Percentiles rank a stretch among this genome's conserved stretches.
Conservation (phyloP, 768 basidiomycete genomes). For the Dentipellis fragilis region DNA sequence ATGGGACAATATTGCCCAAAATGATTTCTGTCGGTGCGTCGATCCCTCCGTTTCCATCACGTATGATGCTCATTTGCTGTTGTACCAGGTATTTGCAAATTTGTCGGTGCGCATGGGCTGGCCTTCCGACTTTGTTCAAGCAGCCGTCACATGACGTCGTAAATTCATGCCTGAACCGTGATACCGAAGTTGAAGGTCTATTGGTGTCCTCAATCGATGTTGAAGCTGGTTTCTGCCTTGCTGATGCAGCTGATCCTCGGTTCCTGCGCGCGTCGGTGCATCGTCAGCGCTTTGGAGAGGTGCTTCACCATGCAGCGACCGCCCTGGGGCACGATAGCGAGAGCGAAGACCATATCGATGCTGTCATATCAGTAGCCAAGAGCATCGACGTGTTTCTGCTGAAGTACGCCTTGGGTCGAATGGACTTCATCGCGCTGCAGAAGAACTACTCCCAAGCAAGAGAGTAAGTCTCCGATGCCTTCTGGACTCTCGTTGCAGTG, state of each 20-base stretch:
- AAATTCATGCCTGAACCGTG: conserved; percentile 47
- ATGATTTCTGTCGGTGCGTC: conserved; percentile 75
- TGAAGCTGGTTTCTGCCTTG: conserved; percentile 64
- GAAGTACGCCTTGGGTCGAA: conserved; percentile 54
- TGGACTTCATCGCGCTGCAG: conserved; percentile 51
- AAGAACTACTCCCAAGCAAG: conserved; percentile 55
- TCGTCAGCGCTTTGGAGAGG: conserved; percentile 54
- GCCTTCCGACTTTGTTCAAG: conserved; percentile 61
- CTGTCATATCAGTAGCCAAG: conserved; percentile 60
- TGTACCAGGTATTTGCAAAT: conserved; percentile 52
- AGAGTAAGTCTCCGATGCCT: conserved; percentile 33
- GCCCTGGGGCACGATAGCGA: conserved; percentile 50
- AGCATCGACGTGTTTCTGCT: conserved; percentile 71
- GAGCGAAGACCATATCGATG: conserved; percentile 81
- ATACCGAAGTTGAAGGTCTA: conserved; percentile 61
- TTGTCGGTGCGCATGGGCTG: conserved; percentile 67
- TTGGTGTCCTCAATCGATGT: conserved; percentile 58
- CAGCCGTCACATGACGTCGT: conserved; percentile 47
- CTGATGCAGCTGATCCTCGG: conserved; percentile 62
- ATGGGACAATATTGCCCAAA: conserved; percentile 61
- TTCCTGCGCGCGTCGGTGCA: conserved; percentile 54
- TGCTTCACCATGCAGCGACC: conserved; percentile 58
- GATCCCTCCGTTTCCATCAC: not conserved
- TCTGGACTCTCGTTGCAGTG: not conserved
- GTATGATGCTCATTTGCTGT: not conserved